Conservation (phyloP, 192 early-diverging fungal species). For the Gaertneriomyces semiglobifer region DNA sequence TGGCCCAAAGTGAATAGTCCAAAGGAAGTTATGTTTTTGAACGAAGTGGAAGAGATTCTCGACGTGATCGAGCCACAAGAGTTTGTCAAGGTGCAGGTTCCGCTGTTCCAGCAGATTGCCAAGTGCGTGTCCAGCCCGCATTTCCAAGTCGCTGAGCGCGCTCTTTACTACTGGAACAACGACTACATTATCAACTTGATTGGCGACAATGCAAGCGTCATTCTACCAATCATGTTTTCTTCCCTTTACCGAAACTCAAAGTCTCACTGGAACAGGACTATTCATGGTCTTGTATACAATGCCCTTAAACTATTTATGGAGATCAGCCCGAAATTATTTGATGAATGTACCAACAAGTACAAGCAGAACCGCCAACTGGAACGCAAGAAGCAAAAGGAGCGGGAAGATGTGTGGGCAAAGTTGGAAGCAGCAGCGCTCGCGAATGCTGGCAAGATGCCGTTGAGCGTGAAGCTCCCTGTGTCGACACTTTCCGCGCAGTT, state of each 20-base stretch:
- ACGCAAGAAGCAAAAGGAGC: slow-evolving; percentile 75
- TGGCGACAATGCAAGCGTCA: slow-evolving; percentile 82
- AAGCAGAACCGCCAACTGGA: slow-evolving; percentile 87
- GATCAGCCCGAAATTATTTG: slow-evolving; percentile 91
- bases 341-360: slow-evolving; percentile 91
- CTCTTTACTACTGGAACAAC: slow-evolving; percentile 98
- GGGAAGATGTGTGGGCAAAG: slow-evolving; percentile 74
- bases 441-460: slow-evolving; percentile 43
- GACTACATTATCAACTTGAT: slow-evolving; percentile 97
- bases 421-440: slow-evolving; percentile 57
- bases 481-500: background rate
- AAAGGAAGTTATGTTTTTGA: slow-evolving; percentile 99
- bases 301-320: slow-evolving; percentile 98
- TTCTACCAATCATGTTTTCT: slow-evolving; percentile 94
- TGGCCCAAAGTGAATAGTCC: slow-evolving; percentile 99
- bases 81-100: slow-evolving; percentile 84
- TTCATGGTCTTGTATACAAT: slow-evolving; percentile 95
- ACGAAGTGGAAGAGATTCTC: slow-evolving; percentile 96
- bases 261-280: slow-evolving; percentile 96
- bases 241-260: slow-evolving; percentile 92
- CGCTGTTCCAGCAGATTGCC: slow-evolving; percentile 89
- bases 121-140: slow-evolving; percentile 94
- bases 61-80: slow-evolving; percentile 91
- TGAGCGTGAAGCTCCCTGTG: too few relatives aligned
- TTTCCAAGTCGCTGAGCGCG: slow-evolving; percentile 99